phyloP scores from a whole-genome alignment of 2,329 filamentous ascomycete species.

The Boeremia lycopersici region DNA sequence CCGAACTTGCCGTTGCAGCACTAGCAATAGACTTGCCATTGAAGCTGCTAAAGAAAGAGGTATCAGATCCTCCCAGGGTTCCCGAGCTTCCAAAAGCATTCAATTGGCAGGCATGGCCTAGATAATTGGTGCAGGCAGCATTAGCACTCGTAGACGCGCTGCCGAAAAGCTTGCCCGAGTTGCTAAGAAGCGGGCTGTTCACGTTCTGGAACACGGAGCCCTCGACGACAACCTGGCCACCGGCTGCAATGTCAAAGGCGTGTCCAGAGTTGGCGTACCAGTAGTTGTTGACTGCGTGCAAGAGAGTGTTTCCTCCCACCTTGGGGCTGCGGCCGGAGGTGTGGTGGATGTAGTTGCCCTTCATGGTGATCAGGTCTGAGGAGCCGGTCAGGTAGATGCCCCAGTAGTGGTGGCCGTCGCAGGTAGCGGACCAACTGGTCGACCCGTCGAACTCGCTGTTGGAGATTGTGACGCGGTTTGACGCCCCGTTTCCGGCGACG shows the following conservation, averaged over 20 bases:
- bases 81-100: constrained; percentile 49
- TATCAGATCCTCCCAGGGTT: constrained; percentile 42
- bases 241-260: constrained; percentile 56
- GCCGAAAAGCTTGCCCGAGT: constrained; percentile 48
- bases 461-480: constrained; percentile 62
- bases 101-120: constrained; percentile 58
- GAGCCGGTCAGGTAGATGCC: constrained; percentile 60
- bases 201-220: constrained; percentile 64
- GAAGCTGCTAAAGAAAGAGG: constrained; percentile 58
- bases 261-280: constrained; percentile 61
- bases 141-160: constrained; percentile 45
- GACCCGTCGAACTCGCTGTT: constrained; percentile 63
- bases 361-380: constrained; percentile 61
- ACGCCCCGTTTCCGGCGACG: constrained; percentile 59
- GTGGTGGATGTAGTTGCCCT: constrained; percentile 65
- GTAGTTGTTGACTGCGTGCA: constrained; percentile 67
- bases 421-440: constrained; percentile 60
- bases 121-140: constrained; percentile 49
- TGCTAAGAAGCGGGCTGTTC: constrained; percentile 48
- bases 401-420: constrained; percentile 66
- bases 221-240: constrained; percentile 55
- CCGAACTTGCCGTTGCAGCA: constrained; percentile 47
- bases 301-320: constrained; percentile 58
- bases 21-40: constrained; percentile 58
- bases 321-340: constrained; percentile 62